Base-by-base conservation (phyloP, 2,329 filamentous ascomycete genomes). In the Sphaceloma murrayae region DNA sequence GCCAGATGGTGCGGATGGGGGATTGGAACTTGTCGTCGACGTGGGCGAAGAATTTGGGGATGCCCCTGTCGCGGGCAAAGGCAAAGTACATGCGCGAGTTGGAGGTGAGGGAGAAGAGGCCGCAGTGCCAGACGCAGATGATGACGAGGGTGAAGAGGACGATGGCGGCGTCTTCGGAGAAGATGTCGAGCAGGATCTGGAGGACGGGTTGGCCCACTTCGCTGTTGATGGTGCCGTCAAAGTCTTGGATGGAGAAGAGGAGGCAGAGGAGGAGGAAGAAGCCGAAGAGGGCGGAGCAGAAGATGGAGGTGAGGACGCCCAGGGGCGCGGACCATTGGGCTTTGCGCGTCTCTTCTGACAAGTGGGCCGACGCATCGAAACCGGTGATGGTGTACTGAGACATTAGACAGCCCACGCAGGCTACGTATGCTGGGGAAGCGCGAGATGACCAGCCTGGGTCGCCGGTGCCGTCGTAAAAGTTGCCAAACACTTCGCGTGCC, bases 1-100 rank as follows among this genome's bases (percentile, higher is more conserved):
- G 65, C 70, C 73, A 76, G 51, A 77, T 64, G 21, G 73, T 60
- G n/a, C 69, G 64, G 34, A 72, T 59, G 1, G 73, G 73, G 6
- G 64, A 68, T 31, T 64, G 60, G 58, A 73, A 73, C 9, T 63
- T 62, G 10, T 53, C 53, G 52, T 75, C 70, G 31, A 76, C 72
- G 18, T 67, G 62, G 55, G 73, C 65, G 59, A 77, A 77, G 58
- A 73, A 74, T 7, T 62, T 55, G 22, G 66, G 72, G 55, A 77
- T 69, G 13, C 72, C 73, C n/a, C 69, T 63, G 51, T 77, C 73
- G 11, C 73, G 65, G 19, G 43, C 63, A 52, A 77, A 76, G 1
- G 72, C 72, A 51, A 75, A 77, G 70, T 76, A 76, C 73, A 76
- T 77, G 18, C 73, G 64, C 29, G 65, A 69, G 53, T 76, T 76